Conservation (phyloP, 163 green algal genomes). For the Coccomyxa subellipsoidea region DNA sequence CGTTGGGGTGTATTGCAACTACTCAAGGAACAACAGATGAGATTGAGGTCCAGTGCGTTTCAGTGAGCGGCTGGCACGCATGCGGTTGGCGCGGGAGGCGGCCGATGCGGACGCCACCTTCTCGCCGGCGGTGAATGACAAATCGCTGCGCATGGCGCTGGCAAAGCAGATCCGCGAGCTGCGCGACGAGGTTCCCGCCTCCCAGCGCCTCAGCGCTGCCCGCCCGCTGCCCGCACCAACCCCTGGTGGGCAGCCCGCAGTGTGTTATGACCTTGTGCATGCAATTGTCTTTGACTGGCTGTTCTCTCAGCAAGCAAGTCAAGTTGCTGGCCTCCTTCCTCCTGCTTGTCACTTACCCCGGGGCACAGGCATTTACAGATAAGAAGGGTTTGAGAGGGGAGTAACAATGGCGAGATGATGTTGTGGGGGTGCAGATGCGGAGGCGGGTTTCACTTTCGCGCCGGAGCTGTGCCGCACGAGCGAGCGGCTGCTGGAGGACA, state of each 20-base stretch:
- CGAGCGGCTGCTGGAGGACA: constrained; percentile 52
- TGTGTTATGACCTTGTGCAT: too few species aligned
- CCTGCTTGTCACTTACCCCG: too few species aligned
- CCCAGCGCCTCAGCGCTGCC: constrained; percentile 25
- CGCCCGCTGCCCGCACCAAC: constrained; percentile 6
- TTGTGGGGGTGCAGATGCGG: neutral
- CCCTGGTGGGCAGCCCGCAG: neutral
- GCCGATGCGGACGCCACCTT: constrained; percentile 46
- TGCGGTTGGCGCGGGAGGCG: constrained; percentile 1
- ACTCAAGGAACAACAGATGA: neutral
- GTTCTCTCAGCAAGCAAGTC: too few species aligned
- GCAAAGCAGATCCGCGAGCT: constrained; percentile 32
- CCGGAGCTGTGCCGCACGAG: constrained; percentile 53
- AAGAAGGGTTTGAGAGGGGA: neutral
- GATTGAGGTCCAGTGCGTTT: neutral
- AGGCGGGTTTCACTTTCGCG: constrained; percentile 35
- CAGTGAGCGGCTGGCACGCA: constrained; percentile 20
- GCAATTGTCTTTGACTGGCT: too few species aligned
- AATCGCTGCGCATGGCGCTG: constrained; percentile 38
- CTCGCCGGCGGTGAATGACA: constrained; percentile 44
- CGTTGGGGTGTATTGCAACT: neutral
- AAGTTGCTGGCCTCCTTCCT: too few species aligned
- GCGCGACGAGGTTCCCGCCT: constrained; percentile 23
- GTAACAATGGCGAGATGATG: neutral
- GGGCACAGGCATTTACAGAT: too few species aligned